Evolutionary conservation across 352 stramenopile species (phyloP), one percentile per base, ranked within the genome.

Genomic region (Phytophthora quininea): DNA sequence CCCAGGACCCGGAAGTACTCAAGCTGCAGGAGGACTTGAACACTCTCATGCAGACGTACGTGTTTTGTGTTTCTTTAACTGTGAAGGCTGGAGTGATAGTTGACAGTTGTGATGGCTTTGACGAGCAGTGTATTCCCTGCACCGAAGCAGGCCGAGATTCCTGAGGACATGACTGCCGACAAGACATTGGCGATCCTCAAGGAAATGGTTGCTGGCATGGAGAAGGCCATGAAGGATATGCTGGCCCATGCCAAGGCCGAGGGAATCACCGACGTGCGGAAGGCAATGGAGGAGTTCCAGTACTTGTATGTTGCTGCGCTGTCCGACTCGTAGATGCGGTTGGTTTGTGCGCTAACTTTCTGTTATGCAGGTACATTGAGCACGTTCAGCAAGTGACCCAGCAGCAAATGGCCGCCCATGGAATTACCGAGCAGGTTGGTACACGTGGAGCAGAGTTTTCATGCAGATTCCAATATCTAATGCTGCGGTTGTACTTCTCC

Each of bases 261-360:
- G 32, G 88, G 88, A 15, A 93, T 96, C 52, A 90, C 77, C 46
- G 83, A 95, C 61, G 74, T 71, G 2, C 54, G 58, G 46, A 82
- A 88, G 51, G 86, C 85, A 19, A 89, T 93, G 83, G 76, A 91
- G 40, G 86, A 92, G 54, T 93, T 91, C 67, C 82, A 91, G 75
- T 64, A 80, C 65, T 60, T 93, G 67, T 93, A 69, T 61, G 69
- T 60, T 49, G 15, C 1, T 3, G 38, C 48, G 9, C 9, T 29
- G 15, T 35, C 51, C 27, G 19, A 24, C 0, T 24, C 19, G 19
- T 24, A 24, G 19, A 24, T 24, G 19, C 19, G 19, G 19, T 24
- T 24, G 19, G 0, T 24, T 24, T 32, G 10, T 12, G 1, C 15
- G 9, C 6, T 58, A 3, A 19, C 19, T 24, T 24, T 24, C n/a